These are phyloP conservation scores for Antitrichia curtipendula DNA, from an alignment of 225 moss, liverwort and hornwort genomes.

Conservation along the genomic window DNA sequence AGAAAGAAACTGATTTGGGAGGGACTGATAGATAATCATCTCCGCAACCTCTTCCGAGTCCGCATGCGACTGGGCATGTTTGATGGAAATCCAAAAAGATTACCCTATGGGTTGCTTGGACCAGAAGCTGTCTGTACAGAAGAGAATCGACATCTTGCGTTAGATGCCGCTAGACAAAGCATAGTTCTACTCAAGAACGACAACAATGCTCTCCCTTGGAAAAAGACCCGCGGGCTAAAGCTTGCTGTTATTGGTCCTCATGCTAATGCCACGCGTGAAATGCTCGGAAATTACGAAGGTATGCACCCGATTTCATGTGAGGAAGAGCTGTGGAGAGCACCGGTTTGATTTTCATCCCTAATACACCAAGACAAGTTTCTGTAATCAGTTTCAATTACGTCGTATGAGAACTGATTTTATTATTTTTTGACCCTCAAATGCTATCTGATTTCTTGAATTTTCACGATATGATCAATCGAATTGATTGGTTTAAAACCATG, in stretches of 20 bases:
- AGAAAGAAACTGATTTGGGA: constrained; percentile 23
- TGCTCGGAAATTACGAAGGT: constrained; percentile 71
- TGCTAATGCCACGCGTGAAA: constrained; percentile 38
- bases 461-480: background rate
- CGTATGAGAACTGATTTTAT: background rate
- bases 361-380: background rate
- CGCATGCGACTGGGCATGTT: constrained; percentile 67
- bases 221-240: background rate
- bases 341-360: background rate
- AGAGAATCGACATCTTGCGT: constrained; percentile 31
- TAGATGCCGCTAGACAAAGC: constrained; percentile 57
- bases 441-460: background rate
- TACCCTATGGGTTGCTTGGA: constrained; percentile 33
- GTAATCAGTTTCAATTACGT: background rate
- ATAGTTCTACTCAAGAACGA: constrained; percentile 65
- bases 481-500: too few species aligned
- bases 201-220: constrained; percentile 33
- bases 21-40: constrained; percentile 30
- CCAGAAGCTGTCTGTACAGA: constrained; percentile 33
- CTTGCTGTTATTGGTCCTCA: constrained; percentile 68
- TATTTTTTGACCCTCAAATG: background rate
- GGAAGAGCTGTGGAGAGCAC: background rate
- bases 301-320: background rate
- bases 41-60: constrained; percentile 36
- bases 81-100: constrained; percentile 17